phyloP scores from a whole-genome alignment of 371 early-diverging fungal species.

The Lichtheimia ornata region DNA sequence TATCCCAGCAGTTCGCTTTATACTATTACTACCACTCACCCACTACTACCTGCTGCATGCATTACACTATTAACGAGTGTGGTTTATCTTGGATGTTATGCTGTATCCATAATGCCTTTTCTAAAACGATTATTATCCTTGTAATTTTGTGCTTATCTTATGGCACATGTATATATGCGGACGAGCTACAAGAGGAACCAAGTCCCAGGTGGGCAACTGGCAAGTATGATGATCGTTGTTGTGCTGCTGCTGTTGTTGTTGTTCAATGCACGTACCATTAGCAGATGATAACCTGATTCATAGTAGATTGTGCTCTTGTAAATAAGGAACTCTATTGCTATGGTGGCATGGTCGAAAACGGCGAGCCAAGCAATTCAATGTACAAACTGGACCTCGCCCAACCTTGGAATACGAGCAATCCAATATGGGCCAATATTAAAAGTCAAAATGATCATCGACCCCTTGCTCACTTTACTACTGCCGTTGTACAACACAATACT shows the following conservation, averaged over 20 bases:
- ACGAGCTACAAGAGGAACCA: no score
- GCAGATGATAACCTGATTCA: neutral
- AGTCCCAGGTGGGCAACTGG: constrained; percentile 1
- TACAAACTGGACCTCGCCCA: constrained; percentile 18
- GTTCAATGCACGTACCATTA: neutral
- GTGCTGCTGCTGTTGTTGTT: neutral
- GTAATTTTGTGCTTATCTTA: no score
- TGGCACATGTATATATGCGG: no score
- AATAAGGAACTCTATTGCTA: constrained; percentile 24
- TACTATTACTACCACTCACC: no score
- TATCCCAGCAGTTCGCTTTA: no score
- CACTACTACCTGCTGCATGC: no score
- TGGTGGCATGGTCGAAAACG: constrained; percentile 21
- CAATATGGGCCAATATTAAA: constrained; percentile 25
- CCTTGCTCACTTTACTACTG: constrained; percentile 25
- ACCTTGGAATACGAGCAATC: constrained; percentile 29
- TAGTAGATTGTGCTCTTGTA: constrained; percentile 27
- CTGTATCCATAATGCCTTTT: no score
- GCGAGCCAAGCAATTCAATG: constrained; percentile 16
- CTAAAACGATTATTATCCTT: no score
- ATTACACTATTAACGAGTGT: no score
- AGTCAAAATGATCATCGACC: constrained; percentile 6
- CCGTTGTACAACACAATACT: constrained; percentile 16
- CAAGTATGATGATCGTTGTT: neutral
- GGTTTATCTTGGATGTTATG: no score